Evolutionary conservation across 2,329 filamentous ascomycete species (phyloP).

Genomic region (Alternaria consortialis): DNA sequence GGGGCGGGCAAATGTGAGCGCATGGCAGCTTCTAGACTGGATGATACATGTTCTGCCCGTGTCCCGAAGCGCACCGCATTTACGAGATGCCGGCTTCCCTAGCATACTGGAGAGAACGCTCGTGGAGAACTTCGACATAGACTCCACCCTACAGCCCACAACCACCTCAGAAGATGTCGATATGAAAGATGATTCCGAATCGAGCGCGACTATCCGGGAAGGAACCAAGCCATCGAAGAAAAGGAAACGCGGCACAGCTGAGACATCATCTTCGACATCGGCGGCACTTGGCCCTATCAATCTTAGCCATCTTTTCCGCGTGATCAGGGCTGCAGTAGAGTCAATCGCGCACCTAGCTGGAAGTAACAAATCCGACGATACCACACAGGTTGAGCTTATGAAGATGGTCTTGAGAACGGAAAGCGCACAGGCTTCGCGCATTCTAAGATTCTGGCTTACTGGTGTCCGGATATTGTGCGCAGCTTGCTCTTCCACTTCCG

Average conservation of each 20-base stretch:
- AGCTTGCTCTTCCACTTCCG: not conserved
- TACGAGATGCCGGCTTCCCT: slow-evolving; percentile 75
- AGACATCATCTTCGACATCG: slow-evolving; percentile 27
- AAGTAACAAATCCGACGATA: slow-evolving; percentile 26
- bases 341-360: slow-evolving; percentile 32
- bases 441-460: slow-evolving; percentile 48
- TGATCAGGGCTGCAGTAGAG: slow-evolving; percentile 28
- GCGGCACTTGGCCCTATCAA: slow-evolving; percentile 18
- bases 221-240: slow-evolving; percentile 44
- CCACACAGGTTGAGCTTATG: slow-evolving; percentile 45
- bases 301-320: slow-evolving; percentile 35
- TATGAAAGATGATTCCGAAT: slow-evolving; percentile 34
- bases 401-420: slow-evolving; percentile 48
- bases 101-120: slow-evolving; percentile 71
- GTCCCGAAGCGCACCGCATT: slow-evolving; percentile 73
- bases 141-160: slow-evolving; percentile 10
- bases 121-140: slow-evolving; percentile 59
- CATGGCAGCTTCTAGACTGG: slow-evolving; percentile 68
- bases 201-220: slow-evolving; percentile 40
- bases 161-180: slow-evolving; percentile 16
- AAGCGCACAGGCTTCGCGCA: slow-evolving; percentile 47
- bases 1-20: slow-evolving; percentile 55
- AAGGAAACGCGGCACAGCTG: slow-evolving; percentile 43
- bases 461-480: slow-evolving; percentile 30
- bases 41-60: slow-evolving; percentile 72